A percentile compares a stretch with the other conserved stretches of the same genome.
phyloP scores from a whole-genome alignment of 2,329 filamentous ascomycete genomes.

The Chaetomium olivaceum region DNA sequence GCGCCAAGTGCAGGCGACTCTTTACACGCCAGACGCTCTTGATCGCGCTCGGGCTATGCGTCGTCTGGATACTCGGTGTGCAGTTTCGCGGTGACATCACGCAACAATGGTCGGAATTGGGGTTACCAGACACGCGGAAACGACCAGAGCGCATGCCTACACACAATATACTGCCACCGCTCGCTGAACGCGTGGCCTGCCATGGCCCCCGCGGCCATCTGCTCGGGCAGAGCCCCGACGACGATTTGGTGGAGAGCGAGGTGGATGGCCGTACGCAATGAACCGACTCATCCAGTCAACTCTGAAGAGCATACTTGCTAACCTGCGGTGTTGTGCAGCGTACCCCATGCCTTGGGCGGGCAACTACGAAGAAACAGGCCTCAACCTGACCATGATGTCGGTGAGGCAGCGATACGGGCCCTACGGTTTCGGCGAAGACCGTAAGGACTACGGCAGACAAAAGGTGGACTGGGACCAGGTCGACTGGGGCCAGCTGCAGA shows the following conservation, averaged over 20 bases:
- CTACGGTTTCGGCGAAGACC: slow-evolving; percentile 37
- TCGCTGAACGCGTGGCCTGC: slow-evolving; percentile 33
- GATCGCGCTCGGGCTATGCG: slow-evolving; percentile 21
- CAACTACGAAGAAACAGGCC: slow-evolving; percentile 36
- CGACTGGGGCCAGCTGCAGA: slow-evolving; percentile 42
- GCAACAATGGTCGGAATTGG: slow-evolving; percentile 21
- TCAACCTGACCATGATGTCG: slow-evolving; percentile 38
- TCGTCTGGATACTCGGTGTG: slow-evolving; percentile 23
- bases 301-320: not conserved
- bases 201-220: slow-evolving; percentile 34
- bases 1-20: slow-evolving; percentile 22
- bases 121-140: slow-evolving; percentile 15
- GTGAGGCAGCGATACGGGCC: slow-evolving; percentile 35
- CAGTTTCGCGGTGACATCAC: slow-evolving; percentile 23
- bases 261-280: slow-evolving; percentile 30
- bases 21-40: slow-evolving; percentile 27
- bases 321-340: slow-evolving; percentile 26
- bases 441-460: slow-evolving; percentile 31
- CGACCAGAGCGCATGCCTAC: slow-evolving; percentile 31
- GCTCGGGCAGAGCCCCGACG: slow-evolving; percentile 34
- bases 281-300: not conserved
- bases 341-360: slow-evolving; percentile 39
- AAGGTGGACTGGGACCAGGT: slow-evolving; percentile 37
- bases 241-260: slow-evolving; percentile 31
- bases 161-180: slow-evolving; percentile 28